These are phyloP conservation scores for Termitomyces heimii DNA, from an alignment of 768 basidiomycete species.

Conservation along the genomic window DNA sequence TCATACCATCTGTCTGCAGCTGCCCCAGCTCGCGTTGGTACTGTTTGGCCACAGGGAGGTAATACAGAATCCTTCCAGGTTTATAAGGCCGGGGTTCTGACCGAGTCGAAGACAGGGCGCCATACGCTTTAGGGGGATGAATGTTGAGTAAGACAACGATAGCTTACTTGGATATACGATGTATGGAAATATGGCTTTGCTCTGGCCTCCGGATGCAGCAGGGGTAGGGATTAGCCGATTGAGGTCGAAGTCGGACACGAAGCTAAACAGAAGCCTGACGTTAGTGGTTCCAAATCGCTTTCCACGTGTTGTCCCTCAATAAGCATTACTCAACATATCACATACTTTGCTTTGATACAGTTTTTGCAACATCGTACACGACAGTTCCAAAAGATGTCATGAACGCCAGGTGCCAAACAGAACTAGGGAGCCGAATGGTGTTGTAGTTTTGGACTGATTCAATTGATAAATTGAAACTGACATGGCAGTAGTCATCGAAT, in stretches of 20 bases:
- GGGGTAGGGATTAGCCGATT: constrained; percentile 19
- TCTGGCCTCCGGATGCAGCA: constrained; percentile 17
- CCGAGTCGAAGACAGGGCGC: background rate
- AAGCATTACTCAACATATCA: background rate
- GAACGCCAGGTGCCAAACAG: constrained; percentile 15
- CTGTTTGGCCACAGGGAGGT: constrained; percentile 16
- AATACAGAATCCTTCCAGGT: constrained; percentile 20
- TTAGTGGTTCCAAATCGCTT: background rate
- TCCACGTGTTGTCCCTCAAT: background rate
- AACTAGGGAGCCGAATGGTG: constrained; percentile 9
- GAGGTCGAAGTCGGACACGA: constrained; percentile 13
- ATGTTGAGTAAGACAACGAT: background rate
- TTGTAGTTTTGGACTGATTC: background rate
- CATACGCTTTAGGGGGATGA: background rate
- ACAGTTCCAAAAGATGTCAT: constrained; percentile 18
- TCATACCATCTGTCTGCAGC: constrained; percentile 11
- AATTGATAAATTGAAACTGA: constrained; percentile 16
- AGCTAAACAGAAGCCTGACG: constrained; percentile 2
- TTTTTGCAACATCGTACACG: constrained; percentile 19
- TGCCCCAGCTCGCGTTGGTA: constrained; percentile 23
- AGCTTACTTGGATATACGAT: constrained; percentile 19
- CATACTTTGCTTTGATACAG: constrained; percentile 16
- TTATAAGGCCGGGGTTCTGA: constrained; percentile 15
- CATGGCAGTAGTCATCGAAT: constrained; percentile 40
- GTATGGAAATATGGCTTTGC: constrained; percentile 25